Conservation (phyloP, 306 rosid species). For the Boehmeria nivea region DNA sequence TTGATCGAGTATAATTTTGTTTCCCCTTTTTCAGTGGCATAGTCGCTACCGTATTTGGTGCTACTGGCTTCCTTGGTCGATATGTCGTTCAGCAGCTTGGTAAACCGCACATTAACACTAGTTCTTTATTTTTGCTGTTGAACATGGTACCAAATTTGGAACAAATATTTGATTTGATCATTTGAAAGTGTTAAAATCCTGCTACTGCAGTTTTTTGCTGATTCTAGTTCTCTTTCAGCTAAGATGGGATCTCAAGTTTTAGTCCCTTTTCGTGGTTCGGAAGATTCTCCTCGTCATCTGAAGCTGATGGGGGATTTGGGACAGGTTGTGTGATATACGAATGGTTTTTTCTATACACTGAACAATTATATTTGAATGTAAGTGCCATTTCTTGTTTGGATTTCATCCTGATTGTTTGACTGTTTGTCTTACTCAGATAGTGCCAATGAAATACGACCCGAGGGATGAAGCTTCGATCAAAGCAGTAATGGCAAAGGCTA, state of each 20-base stretch:
- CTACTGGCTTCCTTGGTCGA: constrained; percentile 98
- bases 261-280: constrained; percentile 93
- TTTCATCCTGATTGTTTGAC: constrained; percentile 8
- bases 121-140: background rate
- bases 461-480: constrained; percentile 91
- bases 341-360: constrained; percentile 1
- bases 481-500: constrained; percentile 97
- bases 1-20: constrained; percentile 4
- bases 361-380: constrained; percentile 9
- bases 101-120: constrained; percentile 18
- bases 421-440: constrained; percentile 51
- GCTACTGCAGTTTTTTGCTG: constrained; percentile 13
- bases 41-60: constrained; percentile 91
- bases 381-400: constrained; percentile 12
- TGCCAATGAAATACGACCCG: constrained; percentile 95
- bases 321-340: constrained; percentile 54
- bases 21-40: constrained; percentile 72
- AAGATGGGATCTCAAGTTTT: constrained; percentile 96
- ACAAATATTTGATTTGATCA: background rate
- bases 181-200: background rate
- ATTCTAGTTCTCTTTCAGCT: constrained; percentile 53
- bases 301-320: constrained; percentile 99
- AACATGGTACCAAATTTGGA: background rate
- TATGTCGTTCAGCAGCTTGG: constrained; percentile 98
- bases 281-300: constrained; percentile 88